These are phyloP conservation scores for Parietaria judaica DNA, from an alignment of 306 rosid species.

Conservation along the genomic window DNA sequence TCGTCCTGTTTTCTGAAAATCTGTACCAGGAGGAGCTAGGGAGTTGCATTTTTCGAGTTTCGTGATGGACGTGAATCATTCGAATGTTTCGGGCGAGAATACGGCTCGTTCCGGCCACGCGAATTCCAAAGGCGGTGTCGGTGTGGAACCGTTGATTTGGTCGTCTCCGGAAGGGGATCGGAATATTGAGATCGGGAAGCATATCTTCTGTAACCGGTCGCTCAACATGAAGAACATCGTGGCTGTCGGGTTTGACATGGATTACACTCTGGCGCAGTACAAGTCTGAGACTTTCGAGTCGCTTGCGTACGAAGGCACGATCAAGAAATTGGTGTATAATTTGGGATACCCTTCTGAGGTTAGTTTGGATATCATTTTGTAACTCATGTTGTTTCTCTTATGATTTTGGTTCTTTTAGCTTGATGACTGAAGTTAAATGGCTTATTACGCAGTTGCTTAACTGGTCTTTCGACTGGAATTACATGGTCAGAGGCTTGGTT, in stretches of 20 bases:
- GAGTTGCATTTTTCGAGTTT: constrained; percentile 29
- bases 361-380: constrained; percentile 25
- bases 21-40: constrained; percentile 44
- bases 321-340: constrained; percentile 73
- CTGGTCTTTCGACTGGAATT: constrained; percentile 86
- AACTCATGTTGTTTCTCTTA: background rate
- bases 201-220: constrained; percentile 84
- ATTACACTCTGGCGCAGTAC: constrained; percentile 97
- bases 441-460: constrained; percentile 53
- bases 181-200: constrained; percentile 59
- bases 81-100: constrained; percentile 22
- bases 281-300: constrained; percentile 94
- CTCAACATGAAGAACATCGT: constrained; percentile 87
- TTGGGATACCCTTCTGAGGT: constrained; percentile 88
- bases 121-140: constrained; percentile 18
- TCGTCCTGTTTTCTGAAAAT: background rate
- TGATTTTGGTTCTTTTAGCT: constrained; percentile 8
- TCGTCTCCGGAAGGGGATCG: constrained; percentile 52
- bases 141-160: constrained; percentile 50
- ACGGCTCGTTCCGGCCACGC: constrained; percentile 17
- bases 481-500: constrained; percentile 99
- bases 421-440: constrained; percentile 18
- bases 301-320: constrained; percentile 92
- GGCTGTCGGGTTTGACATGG: constrained; percentile 99
- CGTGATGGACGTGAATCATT: constrained; percentile 46